Base-by-base conservation (phyloP, 164 flowering plant species). In the Kalanchoe fedtschenkoi region DNA sequence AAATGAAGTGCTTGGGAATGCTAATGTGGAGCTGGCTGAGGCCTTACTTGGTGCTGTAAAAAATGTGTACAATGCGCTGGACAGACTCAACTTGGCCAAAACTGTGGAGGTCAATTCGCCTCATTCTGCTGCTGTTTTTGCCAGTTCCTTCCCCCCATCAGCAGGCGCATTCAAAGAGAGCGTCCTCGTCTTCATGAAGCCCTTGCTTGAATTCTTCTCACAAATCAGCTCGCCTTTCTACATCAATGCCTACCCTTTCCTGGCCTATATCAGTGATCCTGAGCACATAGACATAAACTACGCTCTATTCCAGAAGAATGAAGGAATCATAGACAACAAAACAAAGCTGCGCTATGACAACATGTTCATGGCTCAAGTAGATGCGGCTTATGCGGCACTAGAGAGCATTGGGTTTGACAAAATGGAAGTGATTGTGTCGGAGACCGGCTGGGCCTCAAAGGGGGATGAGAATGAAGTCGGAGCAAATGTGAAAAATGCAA, bases 361-460 rank as follows among this genome's bases (percentile, higher is more conserved):
- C 82, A 87, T 90, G 97, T 84, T 90, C 32, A 85, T 82, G 16
- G 97, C 97, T 29, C 74, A 68, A 68, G 65, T 87, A 29, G 95
- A 87, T 65, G 95, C 90, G 1, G 86, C 86, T 8, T 87, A 87
- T 72, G 70, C 70, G 34, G 97, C 97, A 14, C 43, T 90, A 69
- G 97, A 83, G 38, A 83, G 80, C 41, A 84, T 73, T 3, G 97
- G 90, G 2, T 87, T 71, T 58, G 63, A 32, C 2, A 81, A 82
- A 59, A 84, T 72, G 82, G 82, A 84, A 63, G 95, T 90, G 28
- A 82, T 82, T 11, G 90, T 87, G 21, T 87, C 97, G 0, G 95
- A 90, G 60, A 90, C 97, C 0, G 92, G 97, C 2, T 90, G 97
- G 97, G 92, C 95, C 15, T 87, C 95, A 2, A 66, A 63, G 2